These are phyloP conservation scores for Botrytis aclada DNA, from an alignment of 2,329 filamentous ascomycete genomes.

Conservation along the genomic window DNA sequence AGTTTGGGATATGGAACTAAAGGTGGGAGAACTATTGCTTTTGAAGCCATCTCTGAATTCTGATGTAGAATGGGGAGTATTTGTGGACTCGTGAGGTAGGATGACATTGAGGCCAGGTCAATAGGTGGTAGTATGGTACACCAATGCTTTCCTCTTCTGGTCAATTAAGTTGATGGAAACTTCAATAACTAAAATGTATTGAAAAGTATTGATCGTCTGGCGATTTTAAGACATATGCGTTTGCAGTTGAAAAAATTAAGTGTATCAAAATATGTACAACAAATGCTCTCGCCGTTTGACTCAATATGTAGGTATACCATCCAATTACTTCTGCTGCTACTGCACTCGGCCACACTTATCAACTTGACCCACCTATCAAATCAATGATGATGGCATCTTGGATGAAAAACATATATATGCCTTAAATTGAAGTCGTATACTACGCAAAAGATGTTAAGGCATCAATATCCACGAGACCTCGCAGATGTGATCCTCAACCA, in stretches of 20 bases:
- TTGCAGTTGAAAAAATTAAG: not conserved
- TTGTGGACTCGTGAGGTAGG: not conserved
- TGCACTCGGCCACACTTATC: not conserved
- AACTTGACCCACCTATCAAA: constrained; percentile 7
- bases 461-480: not conserved
- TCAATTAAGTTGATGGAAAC: not conserved
- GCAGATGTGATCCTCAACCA: constrained; percentile 14
- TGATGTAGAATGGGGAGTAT: not conserved
- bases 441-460: not conserved
- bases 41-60: constrained; percentile 15
- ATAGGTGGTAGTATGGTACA: not conserved
- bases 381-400: constrained; percentile 5
- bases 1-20: constrained; percentile 75
- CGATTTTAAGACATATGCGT: not conserved
- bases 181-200: not conserved
- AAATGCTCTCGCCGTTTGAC: constrained; percentile 25
- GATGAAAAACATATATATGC: not conserved
- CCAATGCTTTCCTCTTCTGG: not conserved
- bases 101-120: not conserved
- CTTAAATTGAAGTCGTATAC: not conserved
- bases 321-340: not conserved
- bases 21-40: constrained; percentile 53
- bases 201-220: not conserved
- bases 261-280: not conserved
- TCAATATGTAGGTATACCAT: constrained; percentile 16